These are phyloP conservation scores for Chlorella sp. DNA, from an alignment of 139 green algal genomes.

Conservation along the genomic window DNA sequence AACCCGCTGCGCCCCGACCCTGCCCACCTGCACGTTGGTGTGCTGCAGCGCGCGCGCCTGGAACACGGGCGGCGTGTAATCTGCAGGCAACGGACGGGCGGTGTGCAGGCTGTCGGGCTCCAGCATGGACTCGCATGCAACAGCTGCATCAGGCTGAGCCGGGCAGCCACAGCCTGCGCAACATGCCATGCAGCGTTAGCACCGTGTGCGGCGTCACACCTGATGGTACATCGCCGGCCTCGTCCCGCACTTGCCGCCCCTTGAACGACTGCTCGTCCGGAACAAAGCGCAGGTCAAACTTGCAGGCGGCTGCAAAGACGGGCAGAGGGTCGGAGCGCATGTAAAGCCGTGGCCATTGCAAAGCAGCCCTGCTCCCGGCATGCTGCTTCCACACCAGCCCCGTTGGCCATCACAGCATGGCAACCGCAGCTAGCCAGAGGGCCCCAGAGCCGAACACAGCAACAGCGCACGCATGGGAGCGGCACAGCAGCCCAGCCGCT, in stretches of 20 bases:
- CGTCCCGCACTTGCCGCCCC: slow-evolving; percentile 68
- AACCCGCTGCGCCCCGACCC: no score
- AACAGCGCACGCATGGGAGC: background rate
- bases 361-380: background rate
- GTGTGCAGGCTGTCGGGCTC: no score
- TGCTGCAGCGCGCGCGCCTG: slow-evolving; percentile 87
- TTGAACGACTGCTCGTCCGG: slow-evolving; percentile 81
- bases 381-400: background rate
- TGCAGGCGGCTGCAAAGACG: slow-evolving; percentile 40
- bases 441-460: background rate
- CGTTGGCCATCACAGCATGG: no score
- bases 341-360: background rate
- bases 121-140: no score
- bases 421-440: background rate
- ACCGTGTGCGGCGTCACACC: background rate
- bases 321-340: no score
- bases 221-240: slow-evolving; percentile 37
- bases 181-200: background rate
- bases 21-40: slow-evolving; percentile 67
- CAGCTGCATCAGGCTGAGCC: no score
- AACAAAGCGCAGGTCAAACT: slow-evolving; percentile 95
- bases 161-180: no score
- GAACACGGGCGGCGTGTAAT: slow-evolving; percentile 82
- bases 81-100: slow-evolving; percentile 67
- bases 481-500: background rate